Conservation (phyloP, 805 yeast genomes). For the Myxozyma vanderwaltii region DNA sequence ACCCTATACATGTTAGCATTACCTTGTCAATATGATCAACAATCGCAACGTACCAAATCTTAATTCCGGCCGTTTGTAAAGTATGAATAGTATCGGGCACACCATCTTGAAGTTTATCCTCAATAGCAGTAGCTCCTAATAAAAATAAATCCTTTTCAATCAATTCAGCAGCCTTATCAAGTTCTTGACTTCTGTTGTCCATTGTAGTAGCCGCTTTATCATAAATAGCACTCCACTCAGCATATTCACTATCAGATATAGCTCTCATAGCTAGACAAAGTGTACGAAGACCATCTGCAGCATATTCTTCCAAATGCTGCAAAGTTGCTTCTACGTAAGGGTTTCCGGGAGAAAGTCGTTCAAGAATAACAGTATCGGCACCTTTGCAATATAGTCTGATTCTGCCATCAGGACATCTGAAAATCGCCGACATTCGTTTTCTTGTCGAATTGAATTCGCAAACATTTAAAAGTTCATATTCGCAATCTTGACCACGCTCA, state of each 20-base stretch:
- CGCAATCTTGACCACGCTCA: conserved; percentile 53
- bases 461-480: conserved; percentile 79
- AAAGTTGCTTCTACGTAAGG: conserved; percentile 83
- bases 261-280: conserved; percentile 87
- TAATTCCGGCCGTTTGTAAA: conserved; percentile 94
- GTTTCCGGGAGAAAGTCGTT: conserved; percentile 67
- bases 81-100: conserved; percentile 97
- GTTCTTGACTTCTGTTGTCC: conserved; percentile 67
- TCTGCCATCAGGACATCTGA: conserved; percentile 90
- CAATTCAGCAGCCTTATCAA: conserved; percentile 86
- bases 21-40: background rate
- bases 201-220: conserved; percentile 81
- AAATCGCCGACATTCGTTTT: conserved; percentile 95
- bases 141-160: conserved; percentile 79
- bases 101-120: conserved; percentile 95
- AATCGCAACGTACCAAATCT: conserved; percentile 62
- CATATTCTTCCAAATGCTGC: conserved; percentile 91
- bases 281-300: conserved; percentile 93
- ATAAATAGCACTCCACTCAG: conserved; percentile 65
- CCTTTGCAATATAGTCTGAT: conserved; percentile 92
- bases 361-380: conserved; percentile 94
- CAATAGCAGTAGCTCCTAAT: conserved; percentile 97
- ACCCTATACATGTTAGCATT: conserved; percentile 47
- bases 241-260: conserved; percentile 76
- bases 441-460: conserved; percentile 98